Evolutionary conservation across 202 grass and related monocot genomes (phyloP).

Genomic region (Zizania palustris): DNA sequence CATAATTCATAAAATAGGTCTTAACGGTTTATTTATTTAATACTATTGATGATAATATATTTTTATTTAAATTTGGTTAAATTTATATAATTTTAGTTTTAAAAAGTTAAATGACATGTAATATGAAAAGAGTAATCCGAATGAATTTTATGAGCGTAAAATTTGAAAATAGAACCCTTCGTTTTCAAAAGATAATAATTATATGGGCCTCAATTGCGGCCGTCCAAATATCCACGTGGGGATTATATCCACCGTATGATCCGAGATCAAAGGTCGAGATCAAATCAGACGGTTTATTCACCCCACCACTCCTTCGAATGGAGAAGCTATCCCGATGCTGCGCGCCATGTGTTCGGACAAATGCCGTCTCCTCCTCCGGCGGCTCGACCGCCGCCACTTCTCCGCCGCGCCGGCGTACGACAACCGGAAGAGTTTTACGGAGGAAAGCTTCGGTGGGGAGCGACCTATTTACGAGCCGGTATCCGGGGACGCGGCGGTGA

Average conservation of each 20-base stretch:
- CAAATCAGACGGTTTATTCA: neutral
- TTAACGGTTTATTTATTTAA: too few species aligned
- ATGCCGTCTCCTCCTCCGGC: slow-evolving; percentile 42
- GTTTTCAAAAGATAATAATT: too few species aligned
- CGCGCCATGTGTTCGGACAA: slow-evolving; percentile 57
- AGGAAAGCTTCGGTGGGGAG: neutral
- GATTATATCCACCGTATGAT: neutral
- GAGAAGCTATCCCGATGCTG: neutral
- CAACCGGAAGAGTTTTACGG: neutral
- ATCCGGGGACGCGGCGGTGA: neutral
- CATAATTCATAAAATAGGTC: too few species aligned
- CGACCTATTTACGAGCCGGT: neutral
- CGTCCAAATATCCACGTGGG: neutral
- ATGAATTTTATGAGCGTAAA: too few species aligned
- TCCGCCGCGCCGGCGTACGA: neutral
- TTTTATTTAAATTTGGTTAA: too few species aligned
- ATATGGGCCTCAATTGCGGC: too few species aligned
- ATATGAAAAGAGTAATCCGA: too few species aligned
- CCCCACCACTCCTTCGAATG: neutral
- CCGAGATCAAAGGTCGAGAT: neutral
- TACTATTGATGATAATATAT: too few species aligned
- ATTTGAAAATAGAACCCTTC: too few species aligned
- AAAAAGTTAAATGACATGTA: too few species aligned
- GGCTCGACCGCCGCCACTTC: slow-evolving; percentile 10
- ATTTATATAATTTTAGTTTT: too few species aligned